Percentiles rank a stretch among this genome's conserved stretches.
These are phyloP conservation scores for Ilex aquifolium DNA, from an alignment of 257 asterid species.

Conservation along the genomic window DNA sequence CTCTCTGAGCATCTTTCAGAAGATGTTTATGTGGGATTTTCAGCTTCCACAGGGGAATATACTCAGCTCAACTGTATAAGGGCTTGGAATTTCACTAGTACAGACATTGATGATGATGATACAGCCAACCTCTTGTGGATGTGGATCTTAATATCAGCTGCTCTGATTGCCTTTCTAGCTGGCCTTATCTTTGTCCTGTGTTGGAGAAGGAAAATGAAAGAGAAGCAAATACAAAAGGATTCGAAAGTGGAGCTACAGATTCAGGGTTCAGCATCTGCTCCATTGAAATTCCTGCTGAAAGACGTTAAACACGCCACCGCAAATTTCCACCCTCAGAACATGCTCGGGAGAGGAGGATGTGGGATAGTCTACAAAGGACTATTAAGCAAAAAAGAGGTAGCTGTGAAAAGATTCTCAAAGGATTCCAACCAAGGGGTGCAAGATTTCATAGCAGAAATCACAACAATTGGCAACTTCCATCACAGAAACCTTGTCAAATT, in stretches of 20 bases:
- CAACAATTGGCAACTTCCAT: constrained; percentile 14
- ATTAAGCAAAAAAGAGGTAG: constrained; percentile 7
- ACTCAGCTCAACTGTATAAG: constrained; percentile 10
- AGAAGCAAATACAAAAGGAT: not conserved
- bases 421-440: constrained; percentile 10
- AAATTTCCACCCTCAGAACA: constrained; percentile 4
- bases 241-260: not conserved
- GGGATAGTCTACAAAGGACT: constrained; percentile 13
- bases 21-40: constrained; percentile 13
- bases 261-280: constrained; percentile 11
- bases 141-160: constrained; percentile 11
- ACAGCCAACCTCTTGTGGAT: not conserved
- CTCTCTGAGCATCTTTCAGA: constrained; percentile 5
- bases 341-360: constrained; percentile 21
- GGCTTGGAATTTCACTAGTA: constrained; percentile 16
- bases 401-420: constrained; percentile 11
- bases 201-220: constrained; percentile 1
- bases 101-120: constrained; percentile 2
- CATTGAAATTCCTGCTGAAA: constrained; percentile 9
- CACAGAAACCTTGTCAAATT: constrained; percentile 17
- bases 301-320: constrained; percentile 11
- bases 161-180: not conserved
- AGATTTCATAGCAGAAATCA: constrained; percentile 19
- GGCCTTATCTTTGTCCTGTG: not conserved
- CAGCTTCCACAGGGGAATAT: constrained; percentile 18